Percentiles rank a stretch among this genome's conserved stretches.
Evolutionary conservation across 306 rosid species (phyloP).

Genomic region (Malus sylvestris): DNA sequence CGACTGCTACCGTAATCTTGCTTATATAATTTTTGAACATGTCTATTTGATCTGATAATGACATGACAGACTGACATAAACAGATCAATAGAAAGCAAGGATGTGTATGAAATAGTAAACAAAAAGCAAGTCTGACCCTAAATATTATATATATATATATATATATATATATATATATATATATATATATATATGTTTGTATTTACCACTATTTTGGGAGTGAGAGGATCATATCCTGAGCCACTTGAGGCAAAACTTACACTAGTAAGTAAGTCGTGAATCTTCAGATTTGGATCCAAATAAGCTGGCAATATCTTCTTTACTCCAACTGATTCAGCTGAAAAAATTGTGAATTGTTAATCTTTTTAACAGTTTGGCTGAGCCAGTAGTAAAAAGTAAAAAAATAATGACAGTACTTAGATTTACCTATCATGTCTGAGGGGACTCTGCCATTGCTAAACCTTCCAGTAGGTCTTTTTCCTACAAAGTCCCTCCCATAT

Average conservation of each 20-base stretch:
- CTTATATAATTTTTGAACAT: constrained; percentile 44
- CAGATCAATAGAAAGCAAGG: neutral
- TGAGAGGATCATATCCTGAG: constrained; percentile 68
- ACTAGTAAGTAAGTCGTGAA: constrained; percentile 57
- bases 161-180: neutral
- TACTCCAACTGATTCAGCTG: constrained; percentile 56
- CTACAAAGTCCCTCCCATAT: constrained; percentile 53
- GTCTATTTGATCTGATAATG: constrained; percentile 50
- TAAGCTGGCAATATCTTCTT: constrained; percentile 56
- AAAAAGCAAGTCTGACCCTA: too few relatives aligned
- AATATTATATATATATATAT: too few relatives aligned
- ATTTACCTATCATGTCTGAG: constrained; percentile 44
- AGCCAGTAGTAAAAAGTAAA: neutral
- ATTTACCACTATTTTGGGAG: constrained; percentile 39
- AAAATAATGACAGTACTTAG: neutral
- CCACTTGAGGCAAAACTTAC: constrained; percentile 73
- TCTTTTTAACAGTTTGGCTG: neutral
- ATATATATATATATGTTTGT: too few relatives aligned
- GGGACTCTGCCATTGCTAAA: constrained; percentile 59
- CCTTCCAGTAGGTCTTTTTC: constrained; percentile 52
- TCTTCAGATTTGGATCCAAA: constrained; percentile 47
- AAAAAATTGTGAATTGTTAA: neutral
- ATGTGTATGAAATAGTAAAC: neutral
- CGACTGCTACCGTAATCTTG: constrained; percentile 38
- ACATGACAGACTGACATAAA: constrained; percentile 37